These are phyloP conservation scores for Gracilaria caudata DNA, from an alignment of 23 red algal genomes.

Conservation along the genomic window DNA sequence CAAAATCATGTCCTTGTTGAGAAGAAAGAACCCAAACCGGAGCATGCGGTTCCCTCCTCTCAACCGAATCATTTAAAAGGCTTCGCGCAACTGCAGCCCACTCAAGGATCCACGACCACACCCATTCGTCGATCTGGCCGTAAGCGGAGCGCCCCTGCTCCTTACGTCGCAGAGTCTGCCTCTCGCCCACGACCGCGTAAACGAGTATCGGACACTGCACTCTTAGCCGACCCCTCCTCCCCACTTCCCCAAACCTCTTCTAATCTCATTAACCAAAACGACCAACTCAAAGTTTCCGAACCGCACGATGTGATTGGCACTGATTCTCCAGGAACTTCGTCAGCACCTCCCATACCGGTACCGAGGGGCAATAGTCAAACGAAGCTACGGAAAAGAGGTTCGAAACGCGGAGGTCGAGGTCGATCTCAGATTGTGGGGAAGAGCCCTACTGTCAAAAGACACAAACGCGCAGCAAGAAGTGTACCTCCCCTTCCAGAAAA, in stretches of 20 bases:
- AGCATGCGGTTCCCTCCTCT: neutral
- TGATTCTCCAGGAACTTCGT: neutral
- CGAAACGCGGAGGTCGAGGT: neutral
- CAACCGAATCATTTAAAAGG: neutral
- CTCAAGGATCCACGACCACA: neutral
- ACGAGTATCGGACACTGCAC: neutral
- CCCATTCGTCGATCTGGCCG: constrained; percentile 9
- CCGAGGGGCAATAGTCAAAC: neutral
- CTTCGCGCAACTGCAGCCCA: neutral
- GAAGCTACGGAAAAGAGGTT: neutral
- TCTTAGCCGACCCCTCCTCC: neutral
- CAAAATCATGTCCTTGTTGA: neutral
- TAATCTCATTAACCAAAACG: neutral
- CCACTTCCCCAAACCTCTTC: neutral
- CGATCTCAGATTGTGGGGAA: neutral
- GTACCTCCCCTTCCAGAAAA: neutral
- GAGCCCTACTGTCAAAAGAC: constrained; percentile 3
- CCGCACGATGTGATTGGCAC: neutral
- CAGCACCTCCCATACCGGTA: neutral
- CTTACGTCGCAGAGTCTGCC: constrained; percentile 22
- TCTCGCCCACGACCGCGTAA: constrained; percentile 17
- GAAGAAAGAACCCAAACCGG: neutral
- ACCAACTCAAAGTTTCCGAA: neutral
- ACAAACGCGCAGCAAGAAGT: constrained; percentile 3
- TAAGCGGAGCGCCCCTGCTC: constrained; percentile 7